Conservation (phyloP, 768 basidiomycete species). For the Naematelia encephala region DNA sequence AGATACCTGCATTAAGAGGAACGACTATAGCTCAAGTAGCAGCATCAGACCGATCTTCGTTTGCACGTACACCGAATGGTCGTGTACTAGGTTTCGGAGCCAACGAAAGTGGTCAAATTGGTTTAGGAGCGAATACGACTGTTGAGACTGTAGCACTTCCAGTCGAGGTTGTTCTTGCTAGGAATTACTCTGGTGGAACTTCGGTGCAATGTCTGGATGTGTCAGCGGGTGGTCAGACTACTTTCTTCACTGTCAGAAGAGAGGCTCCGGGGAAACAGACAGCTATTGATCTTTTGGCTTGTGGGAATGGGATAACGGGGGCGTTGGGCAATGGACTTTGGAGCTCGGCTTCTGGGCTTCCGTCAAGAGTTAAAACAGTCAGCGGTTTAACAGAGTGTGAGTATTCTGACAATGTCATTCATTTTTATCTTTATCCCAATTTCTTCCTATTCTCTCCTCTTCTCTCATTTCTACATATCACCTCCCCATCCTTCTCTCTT, state of each 20-base stretch:
- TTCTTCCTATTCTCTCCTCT: background rate
- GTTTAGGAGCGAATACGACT: slow-evolving; percentile 64
- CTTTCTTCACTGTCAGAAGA: slow-evolving; percentile 72
- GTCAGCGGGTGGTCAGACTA: slow-evolving; percentile 59
- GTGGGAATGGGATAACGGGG: slow-evolving; percentile 80
- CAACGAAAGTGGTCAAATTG: slow-evolving; percentile 84
- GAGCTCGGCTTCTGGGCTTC: slow-evolving; percentile 68
- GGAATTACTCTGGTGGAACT: slow-evolving; percentile 57
- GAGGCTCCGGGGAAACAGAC: slow-evolving; percentile 45
- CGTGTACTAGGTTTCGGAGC: slow-evolving; percentile 84
- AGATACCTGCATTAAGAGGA: slow-evolving; percentile 69
- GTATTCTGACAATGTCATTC: slow-evolving; percentile 35
- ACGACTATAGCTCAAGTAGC: slow-evolving; percentile 66
- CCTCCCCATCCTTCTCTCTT: slow-evolving; percentile 1
- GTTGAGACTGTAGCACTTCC: slow-evolving; percentile 72
- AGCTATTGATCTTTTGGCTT: slow-evolving; percentile 62
- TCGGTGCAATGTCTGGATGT: slow-evolving; percentile 64
- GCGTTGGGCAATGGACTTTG: slow-evolving; percentile 55
- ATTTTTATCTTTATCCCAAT: slow-evolving; percentile 1
- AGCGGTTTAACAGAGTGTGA: slow-evolving; percentile 83
- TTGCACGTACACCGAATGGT: slow-evolving; percentile 65
- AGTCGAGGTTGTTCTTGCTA: slow-evolving; percentile 76
- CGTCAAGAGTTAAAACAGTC: slow-evolving; percentile 69
- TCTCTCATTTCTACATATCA: no score
- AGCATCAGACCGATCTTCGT: slow-evolving; percentile 70